Conservation (phyloP, 768 basidiomycete genomes). For the Mycena floridula region DNA sequence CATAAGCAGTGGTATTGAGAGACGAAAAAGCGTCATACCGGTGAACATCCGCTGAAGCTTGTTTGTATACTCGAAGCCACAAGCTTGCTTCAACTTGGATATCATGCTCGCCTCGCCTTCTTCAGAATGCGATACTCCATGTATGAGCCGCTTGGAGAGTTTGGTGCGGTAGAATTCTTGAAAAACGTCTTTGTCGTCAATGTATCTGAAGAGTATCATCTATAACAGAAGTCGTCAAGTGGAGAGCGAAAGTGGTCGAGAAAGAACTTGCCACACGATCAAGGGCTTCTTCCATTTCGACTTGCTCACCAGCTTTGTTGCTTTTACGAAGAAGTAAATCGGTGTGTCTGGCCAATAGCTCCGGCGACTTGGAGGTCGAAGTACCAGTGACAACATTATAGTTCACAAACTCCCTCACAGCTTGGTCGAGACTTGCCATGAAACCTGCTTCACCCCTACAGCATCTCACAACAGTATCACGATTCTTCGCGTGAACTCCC, state of each 20-base stretch:
- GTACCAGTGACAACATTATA: slow-evolving; percentile 83
- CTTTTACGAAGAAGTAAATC: slow-evolving; percentile 88
- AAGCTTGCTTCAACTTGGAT: slow-evolving; percentile 92
- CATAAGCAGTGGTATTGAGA: slow-evolving; percentile 19
- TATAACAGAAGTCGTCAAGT: slow-evolving; percentile 31
- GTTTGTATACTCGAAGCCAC: slow-evolving; percentile 95
- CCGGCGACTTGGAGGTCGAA: slow-evolving; percentile 86
- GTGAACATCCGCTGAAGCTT: slow-evolving; percentile 97
- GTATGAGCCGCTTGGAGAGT: slow-evolving; percentile 87
- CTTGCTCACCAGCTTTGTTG: slow-evolving; percentile 92
- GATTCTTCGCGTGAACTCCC: slow-evolving; percentile 88
- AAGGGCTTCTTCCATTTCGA: slow-evolving; percentile 82
- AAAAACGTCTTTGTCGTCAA: slow-evolving; percentile 99
- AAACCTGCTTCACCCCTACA: slow-evolving; percentile 94
- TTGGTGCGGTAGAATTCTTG: slow-evolving; percentile 96
- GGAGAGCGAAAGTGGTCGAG: slow-evolving; percentile 16
- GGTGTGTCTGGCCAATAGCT: slow-evolving; percentile 86
- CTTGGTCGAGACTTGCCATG: slow-evolving; percentile 89
- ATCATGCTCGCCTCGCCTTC: slow-evolving; percentile 98
- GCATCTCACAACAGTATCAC: slow-evolving; percentile 79
- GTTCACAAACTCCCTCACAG: slow-evolving; percentile 94
- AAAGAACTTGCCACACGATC: slow-evolving; percentile 76
- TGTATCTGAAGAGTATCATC: slow-evolving; percentile 98
- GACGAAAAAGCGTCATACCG: slow-evolving; percentile 36
- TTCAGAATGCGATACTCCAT: slow-evolving; percentile 87